Base-by-base conservation (phyloP, 805 yeast genomes). In the Candida nonsorbophila region DNA sequence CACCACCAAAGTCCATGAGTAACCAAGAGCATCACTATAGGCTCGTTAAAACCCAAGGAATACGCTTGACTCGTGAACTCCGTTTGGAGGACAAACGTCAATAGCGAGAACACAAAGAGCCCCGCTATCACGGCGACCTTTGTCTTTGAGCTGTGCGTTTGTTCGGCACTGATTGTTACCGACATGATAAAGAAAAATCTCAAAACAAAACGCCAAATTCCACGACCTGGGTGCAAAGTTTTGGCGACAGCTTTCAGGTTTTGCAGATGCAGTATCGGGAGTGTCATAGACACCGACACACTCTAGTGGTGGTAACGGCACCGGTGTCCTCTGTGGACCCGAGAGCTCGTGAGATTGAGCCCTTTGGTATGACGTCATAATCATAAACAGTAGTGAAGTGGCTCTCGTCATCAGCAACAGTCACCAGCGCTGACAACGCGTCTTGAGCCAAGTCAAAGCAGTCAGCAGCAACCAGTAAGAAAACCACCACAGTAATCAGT, bases 1-100 rank as follows among this genome's bases (percentile, higher is more conserved):
- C 72, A 28, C 67, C 77, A 62, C 94, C 92, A 83, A 7, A 79
- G 72, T 2, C 87, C 82, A 47, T 85, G 95, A 0, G 94, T 85
- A 11, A 83, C 54, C 30, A 67, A 53, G n/a, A 79, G 55, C 32
- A 80, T 56, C 14, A 84, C 52, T 14, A 84, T 62, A 0, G 95
- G 95, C 46, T 84, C 87, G 29, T 69, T 50, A 51, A 75, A 85
- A 3, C 67, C 70, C 6, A 61, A 49, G 17, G 65, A 59, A 47
- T 84, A 80, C 5, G 85, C 67, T 32, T 77, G 77, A 5, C 85
- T 70, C 2, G 94, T 84, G 36, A 79, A 62, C 49, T 85, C 95
- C 0, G 95, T 85, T 49, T 85, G 95, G 10, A 69, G 45, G 4
- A 86, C 87, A 55, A 86, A 86, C 3, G 87, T 45, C 6, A 72